Evolutionary conservation across 805 yeast genomes (phyloP), one percentile per base, ranked within the genome.

Genomic region (Maudiozyma pseudohumilis): DNA sequence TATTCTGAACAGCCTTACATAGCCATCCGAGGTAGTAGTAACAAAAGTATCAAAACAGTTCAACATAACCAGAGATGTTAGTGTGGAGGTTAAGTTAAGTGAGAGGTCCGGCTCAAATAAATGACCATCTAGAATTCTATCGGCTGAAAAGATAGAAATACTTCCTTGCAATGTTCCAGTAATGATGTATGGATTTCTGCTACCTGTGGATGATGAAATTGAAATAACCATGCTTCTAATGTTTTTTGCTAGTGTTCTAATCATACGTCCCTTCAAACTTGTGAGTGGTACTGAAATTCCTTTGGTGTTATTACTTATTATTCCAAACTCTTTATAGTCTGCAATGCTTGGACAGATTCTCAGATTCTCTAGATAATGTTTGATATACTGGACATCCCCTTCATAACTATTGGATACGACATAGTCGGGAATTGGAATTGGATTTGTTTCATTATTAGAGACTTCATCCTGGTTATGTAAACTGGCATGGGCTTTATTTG

Each of bases 151-250:
- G 0, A 89, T 58, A 45, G 75, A 80, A 28, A 92, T 50, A 2
- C 63, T 52, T 0, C 96, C 95, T 21, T 71, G 70, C 34, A 77
- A 81, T 6, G 92, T 84, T 2, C 87, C 95, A 2, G 92, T 77
- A 2, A 86, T 62, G 44, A 89, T 77, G 45, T 74, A 80, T 18
- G 72, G 71, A 12, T 75, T 69, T 21, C 80, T 77, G 4, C 43
- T 44, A 0, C 80, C 77, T 5, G 83, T 69, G 0, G 74, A 70
- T 1, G 68, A 72, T 12, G 30, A 24, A 7, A 86, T 52, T 20
- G 77, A 61, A 17, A 68, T 75, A n/a, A 87, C 64, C 2, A 75
- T 50, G 35, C 48, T 37, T 0, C 74, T 65, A n/a, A 62, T 62
- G 49, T 80, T 86, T 30, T 81, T 85, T 28, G 72, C 65, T 33